A percentile compares a stretch with the other conserved stretches of the same genome.
Evolutionary conservation across 179 eudicot species (phyloP).

Genomic region (Amaranthus tricolor): DNA sequence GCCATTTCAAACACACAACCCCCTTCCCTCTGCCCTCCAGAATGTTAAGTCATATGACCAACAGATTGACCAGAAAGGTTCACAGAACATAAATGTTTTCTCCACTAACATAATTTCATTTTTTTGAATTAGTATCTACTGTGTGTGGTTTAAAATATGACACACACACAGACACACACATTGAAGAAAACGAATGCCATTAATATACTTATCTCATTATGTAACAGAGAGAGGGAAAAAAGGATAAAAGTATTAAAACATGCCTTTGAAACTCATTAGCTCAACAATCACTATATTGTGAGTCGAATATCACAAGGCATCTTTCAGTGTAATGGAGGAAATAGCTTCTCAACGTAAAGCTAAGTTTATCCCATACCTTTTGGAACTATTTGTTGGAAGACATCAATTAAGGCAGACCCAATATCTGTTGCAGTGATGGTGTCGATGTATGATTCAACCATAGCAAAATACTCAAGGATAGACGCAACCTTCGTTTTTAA

Average conservation of each 20-base stretch:
- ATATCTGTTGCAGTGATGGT: constrained; percentile 41
- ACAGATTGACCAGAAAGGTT: too few relatives aligned
- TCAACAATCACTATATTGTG: not conserved
- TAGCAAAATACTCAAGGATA: constrained; percentile 56
- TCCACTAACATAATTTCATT: too few relatives aligned
- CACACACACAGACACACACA: too few relatives aligned
- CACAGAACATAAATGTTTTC: too few relatives aligned
- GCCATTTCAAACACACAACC: too few relatives aligned
- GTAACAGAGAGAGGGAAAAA: not conserved
- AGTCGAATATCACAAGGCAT: not conserved
- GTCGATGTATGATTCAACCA: constrained; percentile 40
- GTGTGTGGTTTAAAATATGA: too few relatives aligned
- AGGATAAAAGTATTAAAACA: not conserved
- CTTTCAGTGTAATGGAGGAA: not conserved
- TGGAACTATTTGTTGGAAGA: constrained; percentile 50
- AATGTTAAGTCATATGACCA: too few relatives aligned
- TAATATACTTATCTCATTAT: not conserved
- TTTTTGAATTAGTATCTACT: too few relatives aligned
- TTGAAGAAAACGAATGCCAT: too few relatives aligned
- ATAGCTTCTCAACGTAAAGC: not conserved
- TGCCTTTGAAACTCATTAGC: not conserved
- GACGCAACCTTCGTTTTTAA: constrained; percentile 72
- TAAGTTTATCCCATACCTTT: constrained; percentile 38
- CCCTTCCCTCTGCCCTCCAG: too few relatives aligned
- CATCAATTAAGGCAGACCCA: constrained; percentile 48